phyloP scores from a whole-genome alignment of 106 monocot genomes.

The Dendrobium catenatum region DNA sequence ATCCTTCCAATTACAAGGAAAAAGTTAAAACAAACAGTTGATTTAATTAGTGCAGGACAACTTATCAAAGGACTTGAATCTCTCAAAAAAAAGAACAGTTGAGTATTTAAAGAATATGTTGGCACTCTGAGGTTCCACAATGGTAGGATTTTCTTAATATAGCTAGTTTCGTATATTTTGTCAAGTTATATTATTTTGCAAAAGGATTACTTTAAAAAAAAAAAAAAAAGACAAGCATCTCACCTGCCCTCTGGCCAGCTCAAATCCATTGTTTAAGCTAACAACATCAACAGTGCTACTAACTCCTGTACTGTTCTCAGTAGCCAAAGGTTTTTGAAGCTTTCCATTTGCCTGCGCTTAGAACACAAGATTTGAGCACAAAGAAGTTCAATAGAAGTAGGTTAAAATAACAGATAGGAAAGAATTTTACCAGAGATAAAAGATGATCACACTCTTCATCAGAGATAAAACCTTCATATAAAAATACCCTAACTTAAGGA shows the following conservation, averaged over 20 bases:
- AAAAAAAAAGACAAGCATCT: background rate
- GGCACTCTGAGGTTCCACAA: background rate
- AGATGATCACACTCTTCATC: slow-evolving; percentile 61
- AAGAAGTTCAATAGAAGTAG: background rate
- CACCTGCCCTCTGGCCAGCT: background rate
- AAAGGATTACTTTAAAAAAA: background rate
- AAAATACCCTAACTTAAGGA: slow-evolving; percentile 49
- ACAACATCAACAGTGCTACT: background rate
- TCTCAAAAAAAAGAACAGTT: background rate
- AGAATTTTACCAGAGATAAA: slow-evolving; percentile 47
- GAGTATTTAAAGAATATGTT: background rate
- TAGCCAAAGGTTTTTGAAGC: background rate
- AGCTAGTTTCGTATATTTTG: background rate
- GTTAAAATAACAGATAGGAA: background rate
- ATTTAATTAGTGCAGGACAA: background rate
- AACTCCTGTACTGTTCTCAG: background rate
- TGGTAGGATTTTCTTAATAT: background rate
- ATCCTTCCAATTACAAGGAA: slow-evolving; percentile 36
- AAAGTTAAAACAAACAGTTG: background rate
- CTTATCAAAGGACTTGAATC: background rate
- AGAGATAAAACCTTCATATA: slow-evolving; percentile 67
- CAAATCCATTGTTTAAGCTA: background rate
- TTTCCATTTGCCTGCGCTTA: slow-evolving; percentile 18
- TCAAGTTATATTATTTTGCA: background rate
- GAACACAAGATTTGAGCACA: background rate